These are phyloP conservation scores for Pichia insulana DNA, from an alignment of 805 yeast genomes.

Conservation along the genomic window DNA sequence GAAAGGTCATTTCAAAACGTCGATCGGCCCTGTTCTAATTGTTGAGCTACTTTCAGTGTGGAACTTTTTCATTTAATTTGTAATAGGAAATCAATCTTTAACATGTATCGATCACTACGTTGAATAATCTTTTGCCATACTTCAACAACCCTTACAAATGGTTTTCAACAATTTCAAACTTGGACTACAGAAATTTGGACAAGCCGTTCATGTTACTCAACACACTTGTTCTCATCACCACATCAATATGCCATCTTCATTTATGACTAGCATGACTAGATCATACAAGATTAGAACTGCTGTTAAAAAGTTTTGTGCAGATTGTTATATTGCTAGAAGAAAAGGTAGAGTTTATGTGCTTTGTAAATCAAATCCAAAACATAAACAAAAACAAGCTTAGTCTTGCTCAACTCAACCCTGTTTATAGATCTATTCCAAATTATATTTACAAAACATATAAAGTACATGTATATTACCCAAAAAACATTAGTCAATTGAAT, in stretches of 20 bases:
- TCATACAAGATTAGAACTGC: slow-evolving; percentile 89
- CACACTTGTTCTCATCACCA: slow-evolving; percentile 8
- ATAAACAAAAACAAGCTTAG: slow-evolving; percentile 84
- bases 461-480: neutral
- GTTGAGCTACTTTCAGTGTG: neutral
- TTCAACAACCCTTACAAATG: no score
- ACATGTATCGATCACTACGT: no score
- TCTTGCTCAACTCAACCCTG: slow-evolving; percentile 1
- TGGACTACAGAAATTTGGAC: slow-evolving; percentile 18
- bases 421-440: slow-evolving; percentile 2
- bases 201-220: slow-evolving; percentile 6
- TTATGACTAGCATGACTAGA: slow-evolving; percentile 31
- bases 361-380: slow-evolving; percentile 88
- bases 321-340: slow-evolving; percentile 87
- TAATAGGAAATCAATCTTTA: no score
- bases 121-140: no score
- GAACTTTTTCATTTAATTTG: neutral
- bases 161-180: slow-evolving; percentile 21
- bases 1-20: neutral
- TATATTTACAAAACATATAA: slow-evolving; percentile 1
- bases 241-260: slow-evolving; percentile 8
- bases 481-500: no score
- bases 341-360: slow-evolving; percentile 91
- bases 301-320: slow-evolving; percentile 86
- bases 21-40: slow-evolving; percentile 2